Conservation (phyloP, 768 basidiomycete species). For the Scleroderma bovista region DNA sequence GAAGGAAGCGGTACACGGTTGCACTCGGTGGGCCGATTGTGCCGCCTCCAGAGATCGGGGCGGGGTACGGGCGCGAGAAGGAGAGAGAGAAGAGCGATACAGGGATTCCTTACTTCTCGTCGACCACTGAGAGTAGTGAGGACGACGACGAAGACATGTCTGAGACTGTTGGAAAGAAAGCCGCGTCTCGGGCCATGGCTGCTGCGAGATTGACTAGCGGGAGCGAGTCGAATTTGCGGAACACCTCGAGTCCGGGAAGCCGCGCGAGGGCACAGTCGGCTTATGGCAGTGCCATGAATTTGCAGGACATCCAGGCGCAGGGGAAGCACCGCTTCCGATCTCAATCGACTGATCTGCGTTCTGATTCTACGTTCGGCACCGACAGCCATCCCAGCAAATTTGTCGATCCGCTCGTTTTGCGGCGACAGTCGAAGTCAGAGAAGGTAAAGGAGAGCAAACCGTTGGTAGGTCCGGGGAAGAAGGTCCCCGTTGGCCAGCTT, state of each 20-base stretch:
- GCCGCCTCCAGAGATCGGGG: conserved; percentile 24
- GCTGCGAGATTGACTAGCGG: conserved; percentile 28
- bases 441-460: conserved; percentile 36
- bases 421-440: conserved; percentile 55
- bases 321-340: conserved; percentile 32
- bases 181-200: conserved; percentile 26
- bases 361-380: conserved; percentile 12
- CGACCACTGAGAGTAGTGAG: conserved; percentile 31
- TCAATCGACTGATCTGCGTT: conserved; percentile 32
- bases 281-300: conserved; percentile 31
- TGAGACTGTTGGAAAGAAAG: conserved; percentile 55
- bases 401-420: conserved; percentile 69
- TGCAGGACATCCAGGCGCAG: conserved; percentile 25
- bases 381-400: conserved; percentile 39
- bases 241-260: conserved; percentile 19
- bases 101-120: conserved; percentile 41
- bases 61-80: conserved; percentile 26
- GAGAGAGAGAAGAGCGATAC: conserved; percentile 18
- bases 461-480: conserved; percentile 38
- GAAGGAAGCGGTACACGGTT: conserved; percentile 77
- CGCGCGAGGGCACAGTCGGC: conserved; percentile 54
- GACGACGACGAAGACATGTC: conserved; percentile 30
- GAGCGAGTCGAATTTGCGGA: conserved; percentile 16
- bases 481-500: conserved; percentile 70
- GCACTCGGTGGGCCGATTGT: conserved; percentile 74